Conservation (phyloP, 345 rosid genomes). For the Lepidium africanum region DNA sequence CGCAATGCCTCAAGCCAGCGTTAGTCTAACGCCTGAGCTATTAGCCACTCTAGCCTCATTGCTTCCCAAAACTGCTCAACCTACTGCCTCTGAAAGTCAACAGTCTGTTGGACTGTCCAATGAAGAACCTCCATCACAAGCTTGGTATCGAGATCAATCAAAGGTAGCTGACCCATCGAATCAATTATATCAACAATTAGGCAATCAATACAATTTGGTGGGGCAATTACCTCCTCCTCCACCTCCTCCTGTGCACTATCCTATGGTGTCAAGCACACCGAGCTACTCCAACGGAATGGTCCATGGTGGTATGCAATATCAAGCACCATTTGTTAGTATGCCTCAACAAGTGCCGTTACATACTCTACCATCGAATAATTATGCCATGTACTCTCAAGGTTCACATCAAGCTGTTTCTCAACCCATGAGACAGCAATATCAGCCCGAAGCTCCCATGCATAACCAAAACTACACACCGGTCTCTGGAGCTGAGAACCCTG, state of each 20-base stretch:
- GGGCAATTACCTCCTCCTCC: constrained; percentile 36
- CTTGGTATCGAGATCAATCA: constrained; percentile 43
- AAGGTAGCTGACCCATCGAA: constrained; percentile 31
- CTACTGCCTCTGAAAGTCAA: constrained; percentile 36
- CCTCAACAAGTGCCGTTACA: constrained; percentile 40
- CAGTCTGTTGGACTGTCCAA: constrained; percentile 32
- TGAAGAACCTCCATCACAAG: constrained; percentile 38
- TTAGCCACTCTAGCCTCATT: constrained; percentile 67
- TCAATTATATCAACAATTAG: constrained; percentile 39
- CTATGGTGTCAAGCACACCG: constrained; percentile 31
- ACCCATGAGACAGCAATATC: constrained; percentile 49
- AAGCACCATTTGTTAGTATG: constrained; percentile 33
- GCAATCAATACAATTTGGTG: constrained; percentile 43
- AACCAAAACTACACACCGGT: constrained; percentile 40
- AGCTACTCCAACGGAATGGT: constrained; percentile 37
- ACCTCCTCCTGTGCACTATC: constrained; percentile 36
- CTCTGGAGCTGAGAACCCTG: constrained; percentile 40
- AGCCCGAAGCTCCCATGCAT: constrained; percentile 32
- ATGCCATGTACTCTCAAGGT: constrained; percentile 39
- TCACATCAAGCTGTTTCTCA: constrained; percentile 48
- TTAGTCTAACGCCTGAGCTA: constrained; percentile 72
- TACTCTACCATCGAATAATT: constrained; percentile 33
- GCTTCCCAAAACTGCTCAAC: constrained; percentile 50
- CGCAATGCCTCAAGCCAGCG: constrained; percentile 48
- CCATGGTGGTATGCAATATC: constrained; percentile 37